Evolutionary conservation across 2,329 filamentous ascomycete genomes (phyloP).

Genomic region (Beauveria scarabaeidicola): DNA sequence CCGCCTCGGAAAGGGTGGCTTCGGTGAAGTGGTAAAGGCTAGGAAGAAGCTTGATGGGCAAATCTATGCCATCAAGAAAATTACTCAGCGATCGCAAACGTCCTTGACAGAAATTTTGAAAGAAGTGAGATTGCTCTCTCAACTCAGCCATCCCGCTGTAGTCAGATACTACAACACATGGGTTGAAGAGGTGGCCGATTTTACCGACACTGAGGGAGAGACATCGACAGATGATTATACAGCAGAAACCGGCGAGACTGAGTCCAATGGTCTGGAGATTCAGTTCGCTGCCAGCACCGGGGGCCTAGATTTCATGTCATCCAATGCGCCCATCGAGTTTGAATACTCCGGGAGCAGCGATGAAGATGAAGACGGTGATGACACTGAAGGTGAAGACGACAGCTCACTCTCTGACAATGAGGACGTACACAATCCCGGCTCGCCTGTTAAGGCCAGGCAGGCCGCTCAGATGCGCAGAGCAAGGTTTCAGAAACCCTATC

Average conservation of each 20-base stretch:
- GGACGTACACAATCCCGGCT: slow-evolving; percentile 22
- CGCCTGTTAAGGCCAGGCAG: slow-evolving; percentile 24
- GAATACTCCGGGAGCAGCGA: slow-evolving; percentile 50
- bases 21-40: slow-evolving; percentile 92
- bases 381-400: slow-evolving; percentile 38
- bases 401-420: slow-evolving; percentile 23
- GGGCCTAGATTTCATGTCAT: slow-evolving; percentile 89
- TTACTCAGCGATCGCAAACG: slow-evolving; percentile 70
- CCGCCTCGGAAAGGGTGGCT: slow-evolving; percentile 83
- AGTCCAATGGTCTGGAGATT: slow-evolving; percentile 35
- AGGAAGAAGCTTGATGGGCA: slow-evolving; percentile 89
- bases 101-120: slow-evolving; percentile 76
- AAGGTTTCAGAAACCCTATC: slow-evolving; percentile 43
- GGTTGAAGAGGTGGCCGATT: slow-evolving; percentile 64
- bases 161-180: slow-evolving; percentile 94
- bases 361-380: slow-evolving; percentile 37
- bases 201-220: slow-evolving; percentile 48
- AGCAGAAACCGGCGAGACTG: slow-evolving; percentile 27
- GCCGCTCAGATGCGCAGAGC: slow-evolving; percentile 22
- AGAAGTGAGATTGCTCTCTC: slow-evolving; percentile 82
- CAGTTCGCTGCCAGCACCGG: slow-evolving; percentile 65
- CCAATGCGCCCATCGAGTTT: slow-evolving; percentile 72
- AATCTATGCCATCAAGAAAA: slow-evolving; percentile 95
- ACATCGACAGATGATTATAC: slow-evolving; percentile 42
- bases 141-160: slow-evolving; percentile 77